Base-by-base conservation (phyloP, 148 eudicot genomes). In the Amaranthus palmeri region DNA sequence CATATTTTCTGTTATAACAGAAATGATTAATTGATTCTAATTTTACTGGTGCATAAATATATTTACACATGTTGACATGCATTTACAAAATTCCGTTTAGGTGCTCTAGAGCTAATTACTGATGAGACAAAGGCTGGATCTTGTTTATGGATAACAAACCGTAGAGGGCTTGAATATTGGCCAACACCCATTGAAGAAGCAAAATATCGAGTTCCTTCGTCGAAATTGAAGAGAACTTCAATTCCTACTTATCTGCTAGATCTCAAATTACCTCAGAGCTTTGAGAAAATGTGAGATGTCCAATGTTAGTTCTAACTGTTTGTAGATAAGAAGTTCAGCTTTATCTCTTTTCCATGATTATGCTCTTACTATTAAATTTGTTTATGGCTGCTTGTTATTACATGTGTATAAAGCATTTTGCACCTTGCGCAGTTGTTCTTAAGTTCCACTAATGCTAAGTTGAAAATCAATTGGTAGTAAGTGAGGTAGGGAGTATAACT, bases 161-260 rank as follows among this genome's bases (percentile, higher is more conserved):
- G 96, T 69, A 85, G 89, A 80, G 98, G 98, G 41, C 65, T 89
- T 80, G 96, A 93, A 79, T 93, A 93, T 81, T 91, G 97, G 98
- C 97, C 97, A 65, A 85, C 93, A 76, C 96, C 98, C 25, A 71
- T 47, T 52, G 98, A 95, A 85, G 87, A 91, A 89, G 90, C 90
- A 68, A 91, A 91, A 81, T 95, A 88, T 65, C 84, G 83, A 73
- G 45, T 93, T 46, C 82, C 77, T 71, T 73, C 83, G 42, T 80
- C 83, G 68, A 84, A 76, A 71, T 67, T 72, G 54, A 81, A 75
- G 69, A 83, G 70, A 76, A 77, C 54, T 70, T 79, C 85, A 72
- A 72, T 77, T 51, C 73, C 43, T 50, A 66, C 61, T 52, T 70
- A 79, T 15, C 82, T 81, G 4, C 54, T 71, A 66, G 72, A 85